Conservation (phyloP, 176 grass and related monocot species). For the Eleusine indica region DNA sequence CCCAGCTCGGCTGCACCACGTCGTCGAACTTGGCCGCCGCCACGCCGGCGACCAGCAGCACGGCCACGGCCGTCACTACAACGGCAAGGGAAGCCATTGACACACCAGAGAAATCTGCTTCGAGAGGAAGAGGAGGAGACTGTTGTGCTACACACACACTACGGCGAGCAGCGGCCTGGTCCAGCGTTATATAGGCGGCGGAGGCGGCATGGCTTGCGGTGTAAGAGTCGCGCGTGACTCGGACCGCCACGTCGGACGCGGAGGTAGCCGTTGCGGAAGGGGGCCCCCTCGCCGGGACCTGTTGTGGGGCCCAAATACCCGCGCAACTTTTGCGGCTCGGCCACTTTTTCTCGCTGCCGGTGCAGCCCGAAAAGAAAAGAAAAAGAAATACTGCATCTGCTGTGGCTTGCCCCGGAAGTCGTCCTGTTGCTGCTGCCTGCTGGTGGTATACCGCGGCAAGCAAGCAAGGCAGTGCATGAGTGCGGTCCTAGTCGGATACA, state of each 20-base stretch:
- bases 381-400: not conserved
- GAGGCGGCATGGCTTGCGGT: not conserved
- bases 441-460: not conserved
- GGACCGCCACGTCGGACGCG: slow-evolving; percentile 33
- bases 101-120: not conserved
- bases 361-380: not conserved
- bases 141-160: not conserved
- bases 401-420: not conserved
- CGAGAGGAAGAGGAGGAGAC: not conserved
- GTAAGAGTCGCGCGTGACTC: slow-evolving; percentile 43
- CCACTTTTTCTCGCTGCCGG: not conserved
- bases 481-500: slow-evolving; percentile 22
- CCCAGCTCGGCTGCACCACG: slow-evolving; percentile 92
- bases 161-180: rapidly evolving
- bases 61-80: not conserved
- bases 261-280: slow-evolving; percentile 37
- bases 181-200: slow-evolving; percentile 18
- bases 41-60: not conserved
- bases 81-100: not conserved
- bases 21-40: slow-evolving; percentile 66
- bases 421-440: not conserved
- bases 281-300: not conserved
- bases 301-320: too few relatives aligned
- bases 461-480: not conserved
- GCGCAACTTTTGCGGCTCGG: slow-evolving; percentile 29